These are phyloP conservation scores for Anethum foeniculum DNA, from an alignment of 140 eudicot species.

Conservation along the genomic window DNA sequence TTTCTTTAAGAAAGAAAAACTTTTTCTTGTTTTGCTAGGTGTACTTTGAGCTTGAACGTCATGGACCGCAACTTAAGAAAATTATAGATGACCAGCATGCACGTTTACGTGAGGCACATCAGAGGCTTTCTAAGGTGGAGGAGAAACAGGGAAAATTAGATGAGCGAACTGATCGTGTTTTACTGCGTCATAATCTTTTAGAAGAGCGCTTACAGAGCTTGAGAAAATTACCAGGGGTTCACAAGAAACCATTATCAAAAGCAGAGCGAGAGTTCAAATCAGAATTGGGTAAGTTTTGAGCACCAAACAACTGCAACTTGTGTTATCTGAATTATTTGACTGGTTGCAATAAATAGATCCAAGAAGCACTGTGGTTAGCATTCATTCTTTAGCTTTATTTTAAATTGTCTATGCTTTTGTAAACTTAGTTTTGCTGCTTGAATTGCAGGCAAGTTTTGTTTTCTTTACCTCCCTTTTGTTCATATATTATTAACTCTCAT, in stretches of 20 bases:
- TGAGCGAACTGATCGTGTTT: conserved; percentile 42
- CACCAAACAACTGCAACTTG: conserved; percentile 6
- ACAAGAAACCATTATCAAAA: conserved; percentile 75
- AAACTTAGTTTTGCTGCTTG: background rate
- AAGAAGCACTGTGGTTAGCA: background rate
- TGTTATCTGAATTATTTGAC: background rate
- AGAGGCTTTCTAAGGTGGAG: conserved; percentile 60
- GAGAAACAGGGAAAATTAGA: conserved; percentile 55
- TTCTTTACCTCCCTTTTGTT: background rate
- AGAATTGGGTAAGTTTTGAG: conserved; percentile 60
- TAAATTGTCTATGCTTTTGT: background rate
- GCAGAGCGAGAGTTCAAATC: conserved; percentile 88
- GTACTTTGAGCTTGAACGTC: conserved; percentile 86
- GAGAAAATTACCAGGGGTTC: conserved; percentile 61
- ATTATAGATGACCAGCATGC: conserved; percentile 60
- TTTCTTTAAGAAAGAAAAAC: background rate
- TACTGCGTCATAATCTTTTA: conserved; percentile 36
- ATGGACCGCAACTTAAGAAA: conserved; percentile 77
- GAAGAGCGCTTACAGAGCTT: conserved; percentile 61
- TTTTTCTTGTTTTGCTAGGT: conserved; percentile 43
- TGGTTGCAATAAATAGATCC: background rate
- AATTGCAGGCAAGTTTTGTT: background rate
- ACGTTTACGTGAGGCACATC: conserved; percentile 58
- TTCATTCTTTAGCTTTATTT: background rate
- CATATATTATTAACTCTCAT: background rate